A percentile compares a stretch with the other conserved stretches of the same genome.
Conservation (phyloP, 495 filamentous ascomycete genomes). For the Podospora australis region DNA sequence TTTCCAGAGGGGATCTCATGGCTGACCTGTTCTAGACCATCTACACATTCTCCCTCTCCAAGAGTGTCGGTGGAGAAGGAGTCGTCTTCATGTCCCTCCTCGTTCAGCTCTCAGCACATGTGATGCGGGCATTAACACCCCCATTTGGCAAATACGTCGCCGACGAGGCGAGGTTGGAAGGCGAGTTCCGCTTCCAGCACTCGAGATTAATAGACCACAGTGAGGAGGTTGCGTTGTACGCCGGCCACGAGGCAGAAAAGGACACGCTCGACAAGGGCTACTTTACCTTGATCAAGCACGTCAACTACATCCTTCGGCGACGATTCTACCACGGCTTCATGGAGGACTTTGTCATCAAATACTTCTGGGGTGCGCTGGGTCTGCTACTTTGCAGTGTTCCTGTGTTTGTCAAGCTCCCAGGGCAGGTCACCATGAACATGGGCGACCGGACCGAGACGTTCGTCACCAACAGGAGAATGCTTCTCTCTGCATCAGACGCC, state of each 20-base stretch:
- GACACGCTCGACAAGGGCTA: conserved; percentile 97
- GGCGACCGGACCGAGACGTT: conserved; percentile 92
- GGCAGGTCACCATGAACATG: conserved; percentile 59
- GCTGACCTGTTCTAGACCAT: conserved; percentile 47
- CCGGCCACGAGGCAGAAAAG: conserved; percentile 93
- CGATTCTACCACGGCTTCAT: conserved; percentile 94
- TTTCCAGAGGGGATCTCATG: neutral
- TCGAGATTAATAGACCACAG: conserved; percentile 89
- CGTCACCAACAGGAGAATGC: conserved; percentile 86
- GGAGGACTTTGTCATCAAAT: conserved; percentile 99
- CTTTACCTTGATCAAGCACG: conserved; percentile 97
- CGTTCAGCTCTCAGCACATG: conserved; percentile 83
- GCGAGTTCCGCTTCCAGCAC: conserved; percentile 94
- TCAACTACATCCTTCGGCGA: conserved; percentile 86
- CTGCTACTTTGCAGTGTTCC: conserved; percentile 92
- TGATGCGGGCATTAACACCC: conserved; percentile 94
- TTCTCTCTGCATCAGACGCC: conserved; percentile 87
- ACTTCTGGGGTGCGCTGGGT: conserved; percentile 95
- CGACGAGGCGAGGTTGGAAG: conserved; percentile 88
- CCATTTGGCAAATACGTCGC: conserved; percentile 98
- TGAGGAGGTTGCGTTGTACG: conserved; percentile 90
- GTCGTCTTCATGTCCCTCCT: conserved; percentile 89
- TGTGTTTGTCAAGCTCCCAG: conserved; percentile 90
- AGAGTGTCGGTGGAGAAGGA: conserved; percentile 90
- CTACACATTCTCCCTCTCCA: conserved; percentile 88